Percentiles rank a stretch among this genome's conserved stretches.
Conservation (phyloP, 768 basidiomycete species). For the Hericium coralloides region DNA sequence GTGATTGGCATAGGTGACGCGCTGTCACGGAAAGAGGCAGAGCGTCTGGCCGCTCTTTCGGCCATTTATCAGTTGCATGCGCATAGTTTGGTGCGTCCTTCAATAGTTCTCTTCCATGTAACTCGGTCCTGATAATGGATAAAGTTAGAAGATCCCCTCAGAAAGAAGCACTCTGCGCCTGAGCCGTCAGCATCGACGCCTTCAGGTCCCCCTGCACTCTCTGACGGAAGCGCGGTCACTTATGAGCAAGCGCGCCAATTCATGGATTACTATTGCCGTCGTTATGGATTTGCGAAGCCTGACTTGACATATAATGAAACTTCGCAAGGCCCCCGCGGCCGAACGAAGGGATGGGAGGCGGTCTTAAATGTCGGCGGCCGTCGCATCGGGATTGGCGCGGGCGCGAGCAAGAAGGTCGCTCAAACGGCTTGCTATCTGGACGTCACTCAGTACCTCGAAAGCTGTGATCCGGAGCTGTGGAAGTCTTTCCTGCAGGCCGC, state of each 20-base stretch:
- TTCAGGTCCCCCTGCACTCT: slow-evolving; percentile 20
- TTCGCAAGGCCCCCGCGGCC: slow-evolving; percentile 16
- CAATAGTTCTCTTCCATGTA: not conserved
- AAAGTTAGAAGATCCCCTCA: slow-evolving; percentile 3
- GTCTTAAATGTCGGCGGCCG: slow-evolving; percentile 68
- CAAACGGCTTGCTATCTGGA: slow-evolving; percentile 74
- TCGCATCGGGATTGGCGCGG: slow-evolving; percentile 75
- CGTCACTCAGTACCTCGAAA: slow-evolving; percentile 78
- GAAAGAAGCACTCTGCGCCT: not conserved
- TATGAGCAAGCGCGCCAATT: slow-evolving; percentile 77
- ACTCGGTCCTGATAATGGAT: not conserved
- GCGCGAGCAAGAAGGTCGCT: slow-evolving; percentile 61
- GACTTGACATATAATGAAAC: slow-evolving; percentile 48
- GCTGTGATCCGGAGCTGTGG: slow-evolving; percentile 80
- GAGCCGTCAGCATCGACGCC: not conserved
- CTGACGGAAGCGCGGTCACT: slow-evolving; percentile 53
- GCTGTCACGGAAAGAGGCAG: slow-evolving; percentile 49
- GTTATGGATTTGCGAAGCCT: slow-evolving; percentile 66
- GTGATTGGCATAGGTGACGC: slow-evolving; percentile 59
- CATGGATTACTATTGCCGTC: slow-evolving; percentile 91
- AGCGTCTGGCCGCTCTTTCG: slow-evolving; percentile 67
- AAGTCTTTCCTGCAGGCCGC: slow-evolving; percentile 50
- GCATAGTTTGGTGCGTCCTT: slow-evolving; percentile 49
- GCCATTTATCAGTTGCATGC: slow-evolving; percentile 63
- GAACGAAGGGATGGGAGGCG: slow-evolving; percentile 51